Evolutionary conservation across 768 basidiomycete species (phyloP).

Genomic region (Tulasnella sp.): DNA sequence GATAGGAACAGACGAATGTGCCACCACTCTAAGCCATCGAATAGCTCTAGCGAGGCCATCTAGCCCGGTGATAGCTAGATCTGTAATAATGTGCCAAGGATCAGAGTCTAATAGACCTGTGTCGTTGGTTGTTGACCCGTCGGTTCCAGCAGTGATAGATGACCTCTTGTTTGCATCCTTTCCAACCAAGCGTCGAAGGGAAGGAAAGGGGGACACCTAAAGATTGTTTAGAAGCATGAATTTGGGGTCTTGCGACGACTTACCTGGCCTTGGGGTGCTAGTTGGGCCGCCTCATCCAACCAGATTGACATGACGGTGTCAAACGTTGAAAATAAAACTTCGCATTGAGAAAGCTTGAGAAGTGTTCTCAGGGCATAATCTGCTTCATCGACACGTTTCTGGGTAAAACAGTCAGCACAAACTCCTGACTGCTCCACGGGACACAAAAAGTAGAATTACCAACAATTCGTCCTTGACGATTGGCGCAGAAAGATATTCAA

Average conservation of each 20-base stretch:
- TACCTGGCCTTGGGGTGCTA: constrained; percentile 11
- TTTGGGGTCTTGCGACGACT: background rate
- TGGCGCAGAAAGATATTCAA: constrained; percentile 14
- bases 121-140: background rate
- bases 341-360: constrained; percentile 50
- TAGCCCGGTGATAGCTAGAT: constrained; percentile 42
- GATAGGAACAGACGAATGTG: constrained; percentile 62
- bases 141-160: too few species aligned
- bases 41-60: constrained; percentile 49
- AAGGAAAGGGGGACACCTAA: constrained; percentile 28
- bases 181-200: constrained; percentile 54
- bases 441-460: background rate
- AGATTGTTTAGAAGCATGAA: background rate
- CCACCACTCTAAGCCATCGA: constrained; percentile 57
- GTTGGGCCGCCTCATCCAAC: constrained; percentile 46
- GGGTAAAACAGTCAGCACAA: background rate
- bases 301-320: constrained; percentile 58
- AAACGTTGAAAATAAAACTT: constrained; percentile 54
- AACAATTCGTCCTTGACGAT: too few species aligned
- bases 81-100: constrained; percentile 53
- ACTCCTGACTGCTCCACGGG: too few species aligned
- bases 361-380: constrained; percentile 51
- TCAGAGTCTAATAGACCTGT: constrained; percentile 37
- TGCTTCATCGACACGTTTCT: constrained; percentile 31
- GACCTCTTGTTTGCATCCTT: constrained; percentile 28